Conservation (phyloP, 331 rosid genomes). For the Pyrus hybrid region DNA sequence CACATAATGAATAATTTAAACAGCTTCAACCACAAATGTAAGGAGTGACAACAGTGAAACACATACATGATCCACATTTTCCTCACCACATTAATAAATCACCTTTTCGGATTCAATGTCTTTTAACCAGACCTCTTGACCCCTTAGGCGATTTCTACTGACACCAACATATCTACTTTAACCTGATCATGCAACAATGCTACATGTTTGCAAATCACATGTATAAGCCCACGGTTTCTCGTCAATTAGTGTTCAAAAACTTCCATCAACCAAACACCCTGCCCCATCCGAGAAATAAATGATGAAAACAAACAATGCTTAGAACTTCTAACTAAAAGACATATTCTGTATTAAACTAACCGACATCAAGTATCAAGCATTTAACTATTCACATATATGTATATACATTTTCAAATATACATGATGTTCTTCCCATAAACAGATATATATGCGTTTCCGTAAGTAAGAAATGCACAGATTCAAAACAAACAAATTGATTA, state of each 20-base stretch:
- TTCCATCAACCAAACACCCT: background rate
- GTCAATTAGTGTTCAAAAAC: background rate
- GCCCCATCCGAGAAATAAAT: background rate
- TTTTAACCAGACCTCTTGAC: background rate
- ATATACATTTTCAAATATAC: background rate
- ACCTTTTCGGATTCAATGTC: background rate
- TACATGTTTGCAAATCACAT: background rate
- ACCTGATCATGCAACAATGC: background rate
- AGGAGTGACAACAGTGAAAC: background rate
- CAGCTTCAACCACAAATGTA: background rate
- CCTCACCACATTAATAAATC: background rate
- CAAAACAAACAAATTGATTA: background rate
- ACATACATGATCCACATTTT: background rate
- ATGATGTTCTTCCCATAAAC: background rate
- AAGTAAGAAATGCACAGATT: background rate
- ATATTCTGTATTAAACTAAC: background rate
- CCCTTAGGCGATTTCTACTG: background rate
- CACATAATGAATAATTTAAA: background rate
- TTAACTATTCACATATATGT: background rate
- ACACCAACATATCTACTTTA: background rate
- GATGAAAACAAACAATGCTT: background rate
- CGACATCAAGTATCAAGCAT: background rate
- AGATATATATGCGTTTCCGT: too few species aligned
- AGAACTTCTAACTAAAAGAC: background rate
- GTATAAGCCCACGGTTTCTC: background rate